Percentiles rank a stretch among this genome's conserved stretches.
phyloP scores from a whole-genome alignment of 768 basidiomycete genomes.

The Lactifluus piperatus region DNA sequence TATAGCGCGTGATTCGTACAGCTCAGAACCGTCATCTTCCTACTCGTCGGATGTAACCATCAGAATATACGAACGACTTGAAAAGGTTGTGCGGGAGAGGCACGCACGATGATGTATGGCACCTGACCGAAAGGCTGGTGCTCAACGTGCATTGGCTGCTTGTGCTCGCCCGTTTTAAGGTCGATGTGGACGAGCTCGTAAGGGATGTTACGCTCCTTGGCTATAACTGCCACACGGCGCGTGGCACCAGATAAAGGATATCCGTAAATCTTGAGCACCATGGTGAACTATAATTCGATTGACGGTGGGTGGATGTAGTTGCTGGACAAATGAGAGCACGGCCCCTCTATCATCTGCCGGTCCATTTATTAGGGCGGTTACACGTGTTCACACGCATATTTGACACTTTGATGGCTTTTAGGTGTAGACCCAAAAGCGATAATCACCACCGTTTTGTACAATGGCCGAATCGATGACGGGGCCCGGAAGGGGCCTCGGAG shows the following conservation, averaged over 20 bases:
- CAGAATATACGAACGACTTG: not conserved
- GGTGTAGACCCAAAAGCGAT: too few species aligned
- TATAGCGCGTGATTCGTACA: constrained; percentile 27
- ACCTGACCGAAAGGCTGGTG: constrained; percentile 16
- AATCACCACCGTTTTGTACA: too few species aligned
- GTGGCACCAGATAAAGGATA: not conserved
- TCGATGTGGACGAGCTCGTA: not conserved
- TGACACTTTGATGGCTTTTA: too few species aligned
- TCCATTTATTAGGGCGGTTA: too few species aligned
- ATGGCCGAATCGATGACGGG: too few species aligned
- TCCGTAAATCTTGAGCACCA: constrained; percentile 6
- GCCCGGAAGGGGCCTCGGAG: too few species aligned
- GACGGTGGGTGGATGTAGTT: too few species aligned
- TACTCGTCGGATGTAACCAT: not conserved
- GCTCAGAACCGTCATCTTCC: constrained; percentile 24
- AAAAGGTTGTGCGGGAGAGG: too few species aligned
- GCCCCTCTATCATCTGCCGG: too few species aligned
- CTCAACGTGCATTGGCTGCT: not conserved
- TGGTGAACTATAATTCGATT: not conserved
- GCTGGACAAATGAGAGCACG: too few species aligned
- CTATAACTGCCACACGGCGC: constrained; percentile 8
- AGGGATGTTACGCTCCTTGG: constrained; percentile 3
- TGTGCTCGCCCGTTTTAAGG: not conserved
- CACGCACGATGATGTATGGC: constrained; percentile 7
- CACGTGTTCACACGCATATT: too few species aligned